A percentile compares a stretch with the other conserved stretches of the same genome.
Evolutionary conservation across 176 grass and related monocot genomes (phyloP).

Genomic region (Olyra latifolia): DNA sequence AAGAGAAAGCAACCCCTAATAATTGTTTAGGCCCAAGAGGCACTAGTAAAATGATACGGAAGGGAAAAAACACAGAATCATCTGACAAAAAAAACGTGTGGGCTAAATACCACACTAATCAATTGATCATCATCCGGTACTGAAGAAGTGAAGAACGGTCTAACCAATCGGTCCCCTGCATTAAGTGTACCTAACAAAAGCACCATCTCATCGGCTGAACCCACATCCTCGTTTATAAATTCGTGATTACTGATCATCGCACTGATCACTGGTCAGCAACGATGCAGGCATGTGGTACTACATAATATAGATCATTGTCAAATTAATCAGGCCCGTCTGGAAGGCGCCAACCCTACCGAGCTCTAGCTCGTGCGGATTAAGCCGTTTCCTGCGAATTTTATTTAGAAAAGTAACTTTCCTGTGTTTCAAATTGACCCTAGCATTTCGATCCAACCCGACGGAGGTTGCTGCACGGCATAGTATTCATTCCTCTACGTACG

Average conservation of each 20-base stretch:
- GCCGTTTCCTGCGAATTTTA: accelerated
- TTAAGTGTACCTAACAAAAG: constrained; percentile 2
- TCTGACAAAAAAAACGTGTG: constrained; percentile 18
- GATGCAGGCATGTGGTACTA: neutral
- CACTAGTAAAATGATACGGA: constrained; percentile 3
- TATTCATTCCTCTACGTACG: no score
- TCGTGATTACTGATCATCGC: neutral
- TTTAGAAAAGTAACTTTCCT: neutral
- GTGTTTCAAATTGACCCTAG: neutral
- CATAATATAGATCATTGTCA: neutral
- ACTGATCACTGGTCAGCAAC: neutral
- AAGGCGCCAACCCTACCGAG: no score
- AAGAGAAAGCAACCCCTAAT: constrained; percentile 25
- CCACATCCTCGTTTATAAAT: neutral
- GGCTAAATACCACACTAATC: neutral
- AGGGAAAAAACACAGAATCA: neutral
- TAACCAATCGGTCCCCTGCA: neutral
- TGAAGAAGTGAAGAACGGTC: neutral
- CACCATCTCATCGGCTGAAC: neutral
- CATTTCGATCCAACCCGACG: no score
- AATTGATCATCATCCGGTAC: neutral
- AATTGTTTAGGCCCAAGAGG: neutral
- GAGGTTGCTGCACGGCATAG: neutral
- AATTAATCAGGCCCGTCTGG: neutral
- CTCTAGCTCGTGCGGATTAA: neutral